Percentiles rank a stretch among this genome's conserved stretches.
Conservation (phyloP, 352 stramenopile species). For the Globisporangium orthogonon region DNA sequence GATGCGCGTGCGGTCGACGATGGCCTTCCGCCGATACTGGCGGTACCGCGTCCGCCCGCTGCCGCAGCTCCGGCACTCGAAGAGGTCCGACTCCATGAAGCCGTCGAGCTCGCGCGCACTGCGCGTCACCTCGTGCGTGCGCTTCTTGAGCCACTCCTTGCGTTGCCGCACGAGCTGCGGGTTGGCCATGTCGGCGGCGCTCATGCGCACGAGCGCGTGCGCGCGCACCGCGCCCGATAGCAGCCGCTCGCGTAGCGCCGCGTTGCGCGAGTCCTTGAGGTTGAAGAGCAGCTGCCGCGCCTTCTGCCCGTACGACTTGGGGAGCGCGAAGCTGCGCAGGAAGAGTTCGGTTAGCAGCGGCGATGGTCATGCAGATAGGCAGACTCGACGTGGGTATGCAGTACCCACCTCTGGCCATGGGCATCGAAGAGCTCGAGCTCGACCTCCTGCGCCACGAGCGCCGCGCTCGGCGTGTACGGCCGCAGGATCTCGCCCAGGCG, state of each 20-base stretch:
- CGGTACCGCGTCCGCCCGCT: slow-evolving; percentile 70
- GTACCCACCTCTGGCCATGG: slow-evolving; percentile 32
- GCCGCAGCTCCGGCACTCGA: slow-evolving; percentile 77
- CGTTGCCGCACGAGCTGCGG: slow-evolving; percentile 72
- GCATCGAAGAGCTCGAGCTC: slow-evolving; percentile 50
- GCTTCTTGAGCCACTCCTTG: slow-evolving; percentile 83
- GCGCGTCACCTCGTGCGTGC: slow-evolving; percentile 79
- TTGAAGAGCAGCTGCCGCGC: slow-evolving; percentile 81
- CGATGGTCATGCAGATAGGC: too few species aligned
- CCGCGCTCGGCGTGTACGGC: slow-evolving; percentile 38
- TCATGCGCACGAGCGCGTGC: slow-evolving; percentile 67
- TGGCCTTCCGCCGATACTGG: slow-evolving; percentile 77
- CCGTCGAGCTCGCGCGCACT: slow-evolving; percentile 53
- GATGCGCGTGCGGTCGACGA: slow-evolving; percentile 79
- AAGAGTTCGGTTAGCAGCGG: not conserved
- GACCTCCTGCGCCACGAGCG: slow-evolving; percentile 42
- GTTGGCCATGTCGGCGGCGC: slow-evolving; percentile 78
- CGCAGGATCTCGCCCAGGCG: slow-evolving; percentile 48
- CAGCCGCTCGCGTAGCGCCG: slow-evolving; percentile 54
- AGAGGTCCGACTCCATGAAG: slow-evolving; percentile 71
- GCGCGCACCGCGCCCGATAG: slow-evolving; percentile 50
- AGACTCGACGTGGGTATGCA: too few species aligned
- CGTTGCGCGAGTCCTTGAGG: slow-evolving; percentile 67
- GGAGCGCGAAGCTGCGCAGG: slow-evolving; percentile 43
- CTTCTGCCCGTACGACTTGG: slow-evolving; percentile 78